Conservation (phyloP, 345 rosid genomes). For the Lepidium didymum region DNA sequence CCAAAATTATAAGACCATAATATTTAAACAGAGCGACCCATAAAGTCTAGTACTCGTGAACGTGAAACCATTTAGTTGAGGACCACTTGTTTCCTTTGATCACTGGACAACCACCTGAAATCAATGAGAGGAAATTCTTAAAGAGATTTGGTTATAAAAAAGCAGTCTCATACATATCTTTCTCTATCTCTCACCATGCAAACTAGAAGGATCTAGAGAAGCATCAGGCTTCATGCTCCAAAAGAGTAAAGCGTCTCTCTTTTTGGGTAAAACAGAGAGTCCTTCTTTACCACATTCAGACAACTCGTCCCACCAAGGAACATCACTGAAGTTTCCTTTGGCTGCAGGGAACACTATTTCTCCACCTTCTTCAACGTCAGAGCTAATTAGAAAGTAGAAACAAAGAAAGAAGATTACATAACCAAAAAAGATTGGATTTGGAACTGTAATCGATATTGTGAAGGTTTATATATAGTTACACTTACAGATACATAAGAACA, state of each 20-base stretch:
- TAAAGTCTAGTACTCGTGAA: conserved; percentile 49
- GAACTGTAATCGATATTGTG: neutral
- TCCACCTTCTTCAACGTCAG: conserved; percentile 96
- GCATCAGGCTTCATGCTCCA: conserved; percentile 91
- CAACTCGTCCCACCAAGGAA: conserved; percentile 86
- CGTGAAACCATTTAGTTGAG: conserved; percentile 87
- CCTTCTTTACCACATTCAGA: conserved; percentile 74
- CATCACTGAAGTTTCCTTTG: conserved; percentile 65
- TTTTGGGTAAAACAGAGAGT: conserved; percentile 74
- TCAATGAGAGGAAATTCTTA: neutral
- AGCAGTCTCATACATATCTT: neutral
- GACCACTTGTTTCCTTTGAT: conserved; percentile 94
- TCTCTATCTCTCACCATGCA: conserved; percentile 60
- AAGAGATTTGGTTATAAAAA: neutral
- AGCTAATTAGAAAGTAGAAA: conserved; percentile 26
- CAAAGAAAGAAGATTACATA: neutral
- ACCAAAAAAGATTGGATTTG: too few species aligned
- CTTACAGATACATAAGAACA: conserved; percentile 86
- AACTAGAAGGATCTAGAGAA: conserved; percentile 59
- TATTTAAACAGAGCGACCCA: neutral
- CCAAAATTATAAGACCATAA: neutral
- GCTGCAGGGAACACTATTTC: conserved; percentile 90
- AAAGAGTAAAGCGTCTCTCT: conserved; percentile 88
- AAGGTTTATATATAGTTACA: conserved; percentile 20
- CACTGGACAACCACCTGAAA: conserved; percentile 83